A percentile compares a stretch with the other conserved stretches of the same genome.
These are phyloP conservation scores for Prunus dulcis DNA, from an alignment of 306 rosid genomes.

Conservation along the genomic window DNA sequence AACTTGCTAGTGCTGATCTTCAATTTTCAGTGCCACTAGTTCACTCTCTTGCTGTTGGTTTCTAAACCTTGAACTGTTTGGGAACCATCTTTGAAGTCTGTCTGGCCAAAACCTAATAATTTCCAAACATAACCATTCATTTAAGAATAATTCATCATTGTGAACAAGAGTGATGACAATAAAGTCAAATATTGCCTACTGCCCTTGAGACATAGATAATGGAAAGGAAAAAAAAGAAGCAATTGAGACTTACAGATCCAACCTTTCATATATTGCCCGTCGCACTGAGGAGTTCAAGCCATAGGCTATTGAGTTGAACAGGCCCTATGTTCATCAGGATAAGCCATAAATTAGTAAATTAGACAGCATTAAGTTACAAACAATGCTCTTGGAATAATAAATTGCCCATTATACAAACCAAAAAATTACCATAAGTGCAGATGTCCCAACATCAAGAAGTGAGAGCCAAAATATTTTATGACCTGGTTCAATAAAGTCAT, in stretches of 20 bases:
- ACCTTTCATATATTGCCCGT: conserved; percentile 80
- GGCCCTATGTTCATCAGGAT: conserved; percentile 52
- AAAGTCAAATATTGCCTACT: background rate
- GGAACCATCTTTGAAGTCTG: conserved; percentile 68
- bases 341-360: background rate
- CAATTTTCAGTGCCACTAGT: conserved; percentile 49
- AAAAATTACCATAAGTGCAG: conserved; percentile 83
- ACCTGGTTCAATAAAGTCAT: conserved; percentile 85
- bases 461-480: conserved; percentile 93
- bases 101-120: conserved; percentile 82
- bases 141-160: background rate
- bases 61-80: conserved; percentile 58
- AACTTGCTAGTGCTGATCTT: conserved; percentile 46
- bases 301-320: conserved; percentile 96
- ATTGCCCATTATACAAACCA: background rate
- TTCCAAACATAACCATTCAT: conserved; percentile 13
- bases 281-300: conserved; percentile 97
- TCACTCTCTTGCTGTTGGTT: conserved; percentile 79
- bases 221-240: background rate
- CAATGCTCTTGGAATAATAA: background rate
- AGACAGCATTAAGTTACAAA: background rate
- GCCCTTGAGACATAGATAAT: background rate
- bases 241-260: conserved; percentile 62
- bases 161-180: background rate
- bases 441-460: conserved; percentile 86